Percentiles rank a stretch among this genome's conserved stretches.
These are phyloP conservation scores for Coffea canephora DNA, from an alignment of 257 asterid species.

Conservation along the genomic window DNA sequence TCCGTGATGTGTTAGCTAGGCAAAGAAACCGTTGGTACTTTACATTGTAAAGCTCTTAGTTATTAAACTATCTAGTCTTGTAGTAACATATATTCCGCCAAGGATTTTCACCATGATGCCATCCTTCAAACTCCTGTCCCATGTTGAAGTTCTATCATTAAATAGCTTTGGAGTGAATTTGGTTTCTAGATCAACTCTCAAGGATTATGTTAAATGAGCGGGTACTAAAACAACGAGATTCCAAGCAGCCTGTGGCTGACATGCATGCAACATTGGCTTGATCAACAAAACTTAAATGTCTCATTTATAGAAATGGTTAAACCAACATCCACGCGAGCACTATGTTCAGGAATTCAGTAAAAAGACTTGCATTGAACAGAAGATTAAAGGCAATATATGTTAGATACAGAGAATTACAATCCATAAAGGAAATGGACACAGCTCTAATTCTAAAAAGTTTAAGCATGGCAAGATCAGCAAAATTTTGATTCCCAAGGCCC, in stretches of 20 bases:
- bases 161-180: background rate
- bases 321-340: background rate
- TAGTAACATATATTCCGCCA: background rate
- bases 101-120: background rate
- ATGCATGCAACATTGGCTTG: background rate
- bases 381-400: background rate
- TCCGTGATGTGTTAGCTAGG: no score
- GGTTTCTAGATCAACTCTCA: background rate
- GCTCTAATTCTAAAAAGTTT: background rate
- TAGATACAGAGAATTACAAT: background rate
- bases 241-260: background rate
- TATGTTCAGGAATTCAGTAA: background rate
- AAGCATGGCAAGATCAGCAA: background rate
- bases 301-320: background rate
- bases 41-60: no score
- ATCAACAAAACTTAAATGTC: background rate
- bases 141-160: background rate
- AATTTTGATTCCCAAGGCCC: background rate
- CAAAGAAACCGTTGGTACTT: background rate
- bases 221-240: background rate
- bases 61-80: no score
- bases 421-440: no score
- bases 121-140: background rate
- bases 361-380: background rate
- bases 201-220: background rate